Percentiles rank a stretch among this genome's conserved stretches.
These are phyloP conservation scores for Corylus heterophylla DNA, from an alignment of 306 rosid species.

Conservation along the genomic window DNA sequence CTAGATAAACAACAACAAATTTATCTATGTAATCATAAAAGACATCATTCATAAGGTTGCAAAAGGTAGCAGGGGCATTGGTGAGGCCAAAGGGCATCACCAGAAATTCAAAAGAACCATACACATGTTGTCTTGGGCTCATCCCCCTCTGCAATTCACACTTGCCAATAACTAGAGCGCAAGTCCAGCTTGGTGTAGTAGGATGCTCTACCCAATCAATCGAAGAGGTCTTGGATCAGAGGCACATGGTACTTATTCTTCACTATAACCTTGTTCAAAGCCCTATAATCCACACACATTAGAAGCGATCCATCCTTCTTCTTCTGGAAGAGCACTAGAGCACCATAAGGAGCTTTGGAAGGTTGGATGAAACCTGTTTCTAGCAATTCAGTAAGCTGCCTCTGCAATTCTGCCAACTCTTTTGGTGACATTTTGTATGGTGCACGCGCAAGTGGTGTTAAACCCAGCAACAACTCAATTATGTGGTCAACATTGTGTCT, in stretches of 20 bases:
- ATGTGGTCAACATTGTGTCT: too few species aligned
- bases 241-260: slow-evolving; percentile 1
- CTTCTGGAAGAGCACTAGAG: neutral
- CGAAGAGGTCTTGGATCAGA: neutral
- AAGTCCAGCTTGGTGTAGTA: neutral
- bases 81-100: slow-evolving; percentile 5
- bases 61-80: neutral
- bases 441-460: neutral
- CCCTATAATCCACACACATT: neutral
- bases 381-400: too few species aligned
- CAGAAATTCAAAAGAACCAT: neutral
- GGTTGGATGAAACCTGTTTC: too few species aligned
- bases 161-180: neutral
- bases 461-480: too few species aligned
- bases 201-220: neutral
- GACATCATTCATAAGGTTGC: too few species aligned
- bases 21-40: too few species aligned
- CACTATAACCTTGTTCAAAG: neutral
- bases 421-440: neutral
- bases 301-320: neutral
- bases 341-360: too few species aligned
- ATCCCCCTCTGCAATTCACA: neutral
- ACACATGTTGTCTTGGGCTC: neutral
- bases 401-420: too few species aligned
- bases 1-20: too few species aligned